These are phyloP conservation scores for Cucurbita maxima DNA, from an alignment of 306 rosid genomes.

Conservation along the genomic window DNA sequence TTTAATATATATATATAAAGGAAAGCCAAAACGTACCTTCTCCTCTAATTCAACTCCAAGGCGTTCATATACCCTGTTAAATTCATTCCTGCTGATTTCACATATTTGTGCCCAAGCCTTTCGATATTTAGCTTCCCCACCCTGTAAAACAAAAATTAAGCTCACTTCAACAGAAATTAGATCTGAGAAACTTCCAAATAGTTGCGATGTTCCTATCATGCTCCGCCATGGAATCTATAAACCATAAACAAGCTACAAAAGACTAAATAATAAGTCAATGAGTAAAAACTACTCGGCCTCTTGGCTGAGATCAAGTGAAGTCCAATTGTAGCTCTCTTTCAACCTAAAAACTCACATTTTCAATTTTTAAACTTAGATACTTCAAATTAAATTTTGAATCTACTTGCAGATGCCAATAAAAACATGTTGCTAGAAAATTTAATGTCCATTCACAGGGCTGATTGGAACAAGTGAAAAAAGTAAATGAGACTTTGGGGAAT, in stretches of 20 bases:
- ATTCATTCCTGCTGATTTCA: slow-evolving; percentile 80
- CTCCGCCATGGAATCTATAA: background rate
- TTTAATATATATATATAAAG: background rate
- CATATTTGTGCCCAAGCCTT: slow-evolving; percentile 78
- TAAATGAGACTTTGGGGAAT: background rate
- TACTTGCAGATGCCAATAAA: background rate
- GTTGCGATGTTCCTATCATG: background rate
- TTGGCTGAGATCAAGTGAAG: background rate
- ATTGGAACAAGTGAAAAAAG: background rate
- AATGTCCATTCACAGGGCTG: background rate
- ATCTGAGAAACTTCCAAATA: background rate
- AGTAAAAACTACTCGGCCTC: background rate
- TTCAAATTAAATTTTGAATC: background rate
- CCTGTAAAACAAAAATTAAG: slow-evolving; percentile 19
- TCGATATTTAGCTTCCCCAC: slow-evolving; percentile 58
- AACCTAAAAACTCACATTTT: background rate
- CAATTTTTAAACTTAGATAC: background rate
- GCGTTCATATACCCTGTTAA: slow-evolving; percentile 66
- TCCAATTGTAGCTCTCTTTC: background rate
- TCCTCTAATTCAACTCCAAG: slow-evolving; percentile 74
- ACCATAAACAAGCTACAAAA: background rate
- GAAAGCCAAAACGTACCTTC: slow-evolving; percentile 29
- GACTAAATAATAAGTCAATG: background rate
- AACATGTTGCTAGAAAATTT: background rate
- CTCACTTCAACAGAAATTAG: background rate